These are phyloP conservation scores for Phalaenopsis aphrodite DNA, from an alignment of 106 monocot species.

Conservation along the genomic window DNA sequence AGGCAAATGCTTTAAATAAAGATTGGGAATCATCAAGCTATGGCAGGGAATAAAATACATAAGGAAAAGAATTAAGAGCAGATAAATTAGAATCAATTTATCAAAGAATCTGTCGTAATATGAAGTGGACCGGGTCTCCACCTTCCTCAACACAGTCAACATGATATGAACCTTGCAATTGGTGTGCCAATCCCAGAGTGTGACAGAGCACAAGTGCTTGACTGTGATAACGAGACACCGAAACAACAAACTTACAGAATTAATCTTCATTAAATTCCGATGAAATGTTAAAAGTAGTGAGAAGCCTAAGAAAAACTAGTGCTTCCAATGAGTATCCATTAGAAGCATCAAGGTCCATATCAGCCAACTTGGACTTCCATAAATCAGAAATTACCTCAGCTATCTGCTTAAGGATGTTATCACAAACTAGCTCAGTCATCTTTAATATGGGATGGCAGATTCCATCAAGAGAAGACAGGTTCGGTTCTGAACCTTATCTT, in stretches of 20 bases:
- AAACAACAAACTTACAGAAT: conserved; percentile 48
- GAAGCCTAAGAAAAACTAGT: conserved; percentile 47
- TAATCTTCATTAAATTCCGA: conserved; percentile 49
- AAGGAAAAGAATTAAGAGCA: too few relatives aligned
- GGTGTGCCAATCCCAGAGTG: conserved; percentile 44
- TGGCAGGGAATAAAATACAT: too few relatives aligned
- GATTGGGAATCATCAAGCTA: too few relatives aligned
- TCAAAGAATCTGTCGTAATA: too few relatives aligned
- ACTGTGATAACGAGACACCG: conserved; percentile 34
- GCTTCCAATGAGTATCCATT: conserved; percentile 54
- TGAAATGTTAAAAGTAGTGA: conserved; percentile 43
- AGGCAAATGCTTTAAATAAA: too few relatives aligned
- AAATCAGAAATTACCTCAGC: conserved; percentile 48
- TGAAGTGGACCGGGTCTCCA: too few relatives aligned
- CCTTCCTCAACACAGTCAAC: too few relatives aligned
- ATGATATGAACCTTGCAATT: conserved; percentile 43
- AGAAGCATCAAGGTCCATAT: conserved; percentile 33
- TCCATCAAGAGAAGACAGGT: conserved; percentile 60
- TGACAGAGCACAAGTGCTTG: conserved; percentile 48
- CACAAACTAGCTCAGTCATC: conserved; percentile 10
- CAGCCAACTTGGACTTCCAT: conserved; percentile 52
- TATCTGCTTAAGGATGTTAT: conserved; percentile 26
- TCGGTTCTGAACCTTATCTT: conserved; percentile 29
- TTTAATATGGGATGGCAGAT: conserved; percentile 27
- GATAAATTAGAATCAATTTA: too few relatives aligned